Evolutionary conservation across 2,329 filamentous ascomycete species (phyloP).

Genomic region (Paraphoma chrysanthemicola): DNA sequence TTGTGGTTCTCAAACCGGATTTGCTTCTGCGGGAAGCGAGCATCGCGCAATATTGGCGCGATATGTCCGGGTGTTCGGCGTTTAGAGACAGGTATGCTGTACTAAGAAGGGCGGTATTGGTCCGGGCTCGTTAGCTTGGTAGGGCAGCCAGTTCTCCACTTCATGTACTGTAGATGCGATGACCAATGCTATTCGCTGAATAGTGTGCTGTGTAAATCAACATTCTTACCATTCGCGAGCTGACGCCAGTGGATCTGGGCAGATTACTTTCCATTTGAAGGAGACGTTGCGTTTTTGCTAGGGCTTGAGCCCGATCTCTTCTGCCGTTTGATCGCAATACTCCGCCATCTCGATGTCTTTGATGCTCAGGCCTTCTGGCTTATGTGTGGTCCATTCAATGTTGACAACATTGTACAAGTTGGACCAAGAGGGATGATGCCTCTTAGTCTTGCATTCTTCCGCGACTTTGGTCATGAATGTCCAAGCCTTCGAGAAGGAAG

Average conservation of each 20-base stretch:
- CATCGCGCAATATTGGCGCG: background rate
- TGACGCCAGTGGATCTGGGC: background rate
- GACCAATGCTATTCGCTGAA: too few relatives aligned
- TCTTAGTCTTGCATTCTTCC: conserved; percentile 40
- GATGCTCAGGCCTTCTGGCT: conserved; percentile 41
- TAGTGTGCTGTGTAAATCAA: background rate
- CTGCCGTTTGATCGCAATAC: conserved; percentile 40
- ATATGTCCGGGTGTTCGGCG: background rate
- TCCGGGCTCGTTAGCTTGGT: background rate
- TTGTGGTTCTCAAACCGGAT: background rate
- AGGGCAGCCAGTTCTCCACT: background rate
- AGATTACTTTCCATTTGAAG: background rate
- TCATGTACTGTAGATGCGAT: too few relatives aligned
- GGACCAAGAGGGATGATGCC: conserved; percentile 44
- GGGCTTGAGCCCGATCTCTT: conserved; percentile 34
- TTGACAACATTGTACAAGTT: conserved; percentile 44
- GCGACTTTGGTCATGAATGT: conserved; percentile 43
- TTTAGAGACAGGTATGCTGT: background rate
- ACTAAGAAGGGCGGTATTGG: too few relatives aligned
- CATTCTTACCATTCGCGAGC: background rate
- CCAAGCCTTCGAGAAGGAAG: conserved; percentile 40
- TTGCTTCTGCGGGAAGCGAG: background rate
- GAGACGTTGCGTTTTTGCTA: background rate
- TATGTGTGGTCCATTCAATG: conserved; percentile 47
- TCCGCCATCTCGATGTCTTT: conserved; percentile 48